Evolutionary conservation across 2,329 filamentous ascomycete genomes (phyloP), one percentile per base, ranked within the genome.

Genomic region (Monilinia laxa): DNA sequence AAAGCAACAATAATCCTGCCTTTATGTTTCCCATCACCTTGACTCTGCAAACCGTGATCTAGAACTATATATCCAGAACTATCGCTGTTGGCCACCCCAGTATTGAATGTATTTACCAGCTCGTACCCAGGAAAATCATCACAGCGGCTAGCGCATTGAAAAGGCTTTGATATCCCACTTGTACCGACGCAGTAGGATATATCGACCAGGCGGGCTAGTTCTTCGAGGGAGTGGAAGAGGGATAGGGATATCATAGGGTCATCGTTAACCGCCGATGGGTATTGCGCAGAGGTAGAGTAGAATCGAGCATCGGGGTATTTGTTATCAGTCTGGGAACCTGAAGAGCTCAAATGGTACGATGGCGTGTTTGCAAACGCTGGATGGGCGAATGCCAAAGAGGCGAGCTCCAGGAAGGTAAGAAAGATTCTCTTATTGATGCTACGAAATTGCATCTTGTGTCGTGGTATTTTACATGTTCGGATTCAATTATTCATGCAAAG

Each of bases 21-120:
- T 14, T 64, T 58, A 12, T 35, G 25, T 18, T 56, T 38, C 12
- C 20, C 18, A 12, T 70, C 25, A 77, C 4, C 16, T 40, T 5
- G 31, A 31, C n/a, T 18, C 20, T 40, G 40, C n/a, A 38, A 14
- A 40, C 53, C 78, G 75, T 96, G 90, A 70, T 95, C 93, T n/a
- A 98, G 81, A 0, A 91, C 93, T 66, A 98, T 88, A 78, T 96
- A 99, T 68, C 95, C 95, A 78, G 93, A 97, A 72, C 91, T 96
- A 78, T 98, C 95, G 69, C 89, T 90, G 74, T 97, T 83, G 40
- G 97, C 81, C 14, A 89, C 83, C 0, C 95, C 95, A 0, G 95
- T 97, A 75, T 96, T 93, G 90, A 93, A 99, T 14, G 93, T 91
- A 77, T 85, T 74, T 16, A 95, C 82, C 42, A 99, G 84, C 69